phyloP scores from a whole-genome alignment of 768 basidiomycete species.

The Psilocybe tampanensis region DNA sequence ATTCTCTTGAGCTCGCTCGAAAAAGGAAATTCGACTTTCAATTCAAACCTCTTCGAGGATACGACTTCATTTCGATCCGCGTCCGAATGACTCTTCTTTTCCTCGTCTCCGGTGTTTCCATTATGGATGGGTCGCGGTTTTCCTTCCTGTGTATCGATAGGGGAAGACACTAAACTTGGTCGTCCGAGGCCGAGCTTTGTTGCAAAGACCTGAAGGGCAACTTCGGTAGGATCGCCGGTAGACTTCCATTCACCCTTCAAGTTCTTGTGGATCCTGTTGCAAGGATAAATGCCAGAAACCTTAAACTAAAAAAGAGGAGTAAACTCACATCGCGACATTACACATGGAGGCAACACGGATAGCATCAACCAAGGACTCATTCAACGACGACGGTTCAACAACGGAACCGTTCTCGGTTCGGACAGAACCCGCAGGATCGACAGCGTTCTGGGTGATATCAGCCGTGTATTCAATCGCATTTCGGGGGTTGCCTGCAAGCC shows the following conservation, averaged over 20 bases:
- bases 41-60: conserved; percentile 30
- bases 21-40: conserved; percentile 45
- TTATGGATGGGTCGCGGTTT: conserved; percentile 26
- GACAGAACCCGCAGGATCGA: conserved; percentile 33
- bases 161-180: conserved; percentile 25
- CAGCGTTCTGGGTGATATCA: conserved; percentile 31
- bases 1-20: conserved; percentile 56
- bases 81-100: conserved; percentile 22
- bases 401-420: conserved; percentile 22
- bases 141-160: conserved; percentile 16
- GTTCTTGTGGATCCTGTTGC: conserved; percentile 37
- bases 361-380: conserved; percentile 28
- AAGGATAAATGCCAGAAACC: background rate
- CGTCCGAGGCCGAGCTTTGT: conserved; percentile 48
- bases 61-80: conserved; percentile 15
- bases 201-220: conserved; percentile 58
- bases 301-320: background rate
- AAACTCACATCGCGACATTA: conserved; percentile 39
- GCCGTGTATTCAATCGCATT: conserved; percentile 31
- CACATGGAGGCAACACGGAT: conserved; percentile 36
- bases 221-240: conserved; percentile 57
- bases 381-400: conserved; percentile 20
- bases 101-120: conserved; percentile 25
- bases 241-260: conserved; percentile 47
- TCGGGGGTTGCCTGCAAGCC: conserved; percentile 33